Evolutionary conservation across 2,329 filamentous ascomycete species (phyloP).

Genomic region (Fusarium dlaminii): DNA sequence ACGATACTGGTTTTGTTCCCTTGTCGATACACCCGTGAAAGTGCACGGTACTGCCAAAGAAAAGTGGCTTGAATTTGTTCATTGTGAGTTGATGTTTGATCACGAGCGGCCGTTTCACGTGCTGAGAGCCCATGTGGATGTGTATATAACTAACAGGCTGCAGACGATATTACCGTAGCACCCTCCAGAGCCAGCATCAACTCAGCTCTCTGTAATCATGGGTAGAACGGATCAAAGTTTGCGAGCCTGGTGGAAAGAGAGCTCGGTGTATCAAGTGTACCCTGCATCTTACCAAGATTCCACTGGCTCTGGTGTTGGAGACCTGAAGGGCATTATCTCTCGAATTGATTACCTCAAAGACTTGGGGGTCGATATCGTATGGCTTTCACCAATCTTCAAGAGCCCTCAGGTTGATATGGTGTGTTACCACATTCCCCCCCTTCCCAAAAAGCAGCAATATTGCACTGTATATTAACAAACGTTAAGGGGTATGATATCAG

Average conservation of each 20-base stretch:
- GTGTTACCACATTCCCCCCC: neutral
- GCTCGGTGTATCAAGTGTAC: constrained; percentile 69
- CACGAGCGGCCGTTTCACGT: constrained; percentile 14
- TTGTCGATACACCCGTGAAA: neutral
- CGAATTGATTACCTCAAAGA: constrained; percentile 64
- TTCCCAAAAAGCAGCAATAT: neutral
- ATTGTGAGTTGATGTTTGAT: constrained; percentile 17
- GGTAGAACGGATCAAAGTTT: constrained; percentile 35
- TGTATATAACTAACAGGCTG: constrained; percentile 3
- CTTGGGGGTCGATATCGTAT: constrained; percentile 67
- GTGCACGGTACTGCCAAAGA: neutral
- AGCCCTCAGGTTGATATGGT: constrained; percentile 72
- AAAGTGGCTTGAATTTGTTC: constrained; percentile 3
- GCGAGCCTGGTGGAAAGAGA: constrained; percentile 67
- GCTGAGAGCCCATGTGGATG: neutral
- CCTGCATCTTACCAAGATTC: constrained; percentile 70
- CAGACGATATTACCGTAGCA: neutral
- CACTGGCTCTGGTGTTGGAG: constrained; percentile 64
- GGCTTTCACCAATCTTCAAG: constrained; percentile 60
- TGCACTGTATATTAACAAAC: neutral
- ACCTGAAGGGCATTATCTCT: constrained; percentile 66
- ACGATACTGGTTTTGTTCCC: neutral
- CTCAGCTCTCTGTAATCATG: constrained; percentile 30
- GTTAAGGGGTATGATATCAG: constrained; percentile 73
- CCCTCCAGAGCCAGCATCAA: neutral